phyloP scores from a whole-genome alignment of 805 yeast genomes.

The Candida stauntonica region DNA sequence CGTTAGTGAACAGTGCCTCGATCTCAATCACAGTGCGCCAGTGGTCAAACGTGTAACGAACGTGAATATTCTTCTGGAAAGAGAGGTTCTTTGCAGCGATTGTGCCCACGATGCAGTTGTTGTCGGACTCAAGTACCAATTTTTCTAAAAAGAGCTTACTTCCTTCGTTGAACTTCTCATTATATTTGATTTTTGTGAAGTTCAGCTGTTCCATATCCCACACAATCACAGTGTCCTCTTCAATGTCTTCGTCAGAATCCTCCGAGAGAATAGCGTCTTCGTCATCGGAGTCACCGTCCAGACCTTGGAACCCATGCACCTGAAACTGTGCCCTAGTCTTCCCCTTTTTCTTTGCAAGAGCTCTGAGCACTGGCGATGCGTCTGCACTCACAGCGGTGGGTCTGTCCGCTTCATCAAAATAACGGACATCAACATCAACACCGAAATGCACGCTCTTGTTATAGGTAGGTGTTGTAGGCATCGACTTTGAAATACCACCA shows the following conservation, averaged over 20 bases:
- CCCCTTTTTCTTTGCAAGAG: slow-evolving; percentile 26
- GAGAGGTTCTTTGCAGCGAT: slow-evolving; percentile 74
- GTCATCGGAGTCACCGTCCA: slow-evolving; percentile 15
- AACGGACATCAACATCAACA: slow-evolving; percentile 60
- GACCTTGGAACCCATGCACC: slow-evolving; percentile 18
- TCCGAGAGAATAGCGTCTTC: no score
- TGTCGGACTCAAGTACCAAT: slow-evolving; percentile 54
- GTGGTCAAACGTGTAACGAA: slow-evolving; percentile 70
- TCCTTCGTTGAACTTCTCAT: slow-evolving; percentile 37
- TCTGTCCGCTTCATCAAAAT: slow-evolving; percentile 65
- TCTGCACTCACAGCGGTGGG: slow-evolving; percentile 74
- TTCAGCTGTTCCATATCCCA: slow-evolving; percentile 44
- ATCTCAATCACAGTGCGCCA: slow-evolving; percentile 77
- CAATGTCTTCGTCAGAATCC: slow-evolving; percentile 21
- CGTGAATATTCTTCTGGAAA: slow-evolving; percentile 61
- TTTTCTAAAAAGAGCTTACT: slow-evolving; percentile 56
- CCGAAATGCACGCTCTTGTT: slow-evolving; percentile 80
- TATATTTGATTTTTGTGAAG: slow-evolving; percentile 44
- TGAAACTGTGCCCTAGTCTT: slow-evolving; percentile 7
- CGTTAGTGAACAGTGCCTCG: slow-evolving; percentile 56
- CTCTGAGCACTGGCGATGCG: slow-evolving; percentile 48
- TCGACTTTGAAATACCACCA: slow-evolving; percentile 35
- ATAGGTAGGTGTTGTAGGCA: slow-evolving; percentile 52
- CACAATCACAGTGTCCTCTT: slow-evolving; percentile 21
- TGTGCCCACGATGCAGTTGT: slow-evolving; percentile 55